Evolutionary conservation across 257 asterid genomes (phyloP).

Genomic region (Craterostigma plantagineum): DNA sequence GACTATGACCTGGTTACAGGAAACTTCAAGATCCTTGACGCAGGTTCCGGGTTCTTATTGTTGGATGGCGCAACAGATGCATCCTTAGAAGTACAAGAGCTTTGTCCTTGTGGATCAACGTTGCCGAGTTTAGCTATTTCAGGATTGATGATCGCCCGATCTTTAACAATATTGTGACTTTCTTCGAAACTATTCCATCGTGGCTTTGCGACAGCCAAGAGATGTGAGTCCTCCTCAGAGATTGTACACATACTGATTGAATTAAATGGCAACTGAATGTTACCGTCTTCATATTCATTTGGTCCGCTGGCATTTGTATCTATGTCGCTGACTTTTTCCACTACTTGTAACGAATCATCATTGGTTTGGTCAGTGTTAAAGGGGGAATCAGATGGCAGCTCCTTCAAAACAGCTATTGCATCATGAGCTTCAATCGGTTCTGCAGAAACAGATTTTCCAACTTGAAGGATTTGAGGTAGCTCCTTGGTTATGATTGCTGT

Average conservation of each 20-base stretch:
- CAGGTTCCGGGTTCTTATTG: constrained; percentile 16
- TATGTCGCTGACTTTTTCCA: constrained; percentile 16
- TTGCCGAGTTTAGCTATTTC: constrained; percentile 11
- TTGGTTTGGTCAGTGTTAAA: constrained; percentile 17
- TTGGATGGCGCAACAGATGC: constrained; percentile 9
- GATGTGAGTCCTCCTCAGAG: constrained; percentile 4
- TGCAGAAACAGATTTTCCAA: constrained; percentile 18
- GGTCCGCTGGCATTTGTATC: constrained; percentile 12
- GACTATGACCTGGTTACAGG: constrained; percentile 23
- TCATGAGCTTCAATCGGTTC: constrained; percentile 20
- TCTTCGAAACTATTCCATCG: too few relatives aligned
- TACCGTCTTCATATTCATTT: constrained; percentile 1
- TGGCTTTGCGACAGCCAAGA: too few relatives aligned
- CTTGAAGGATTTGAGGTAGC: constrained; percentile 17
- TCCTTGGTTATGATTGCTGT: constrained; percentile 16
- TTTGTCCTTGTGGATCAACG: constrained; percentile 11
- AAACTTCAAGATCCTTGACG: constrained; percentile 12
- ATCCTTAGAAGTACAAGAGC: constrained; percentile 5
- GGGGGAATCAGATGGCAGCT: constrained; percentile 13
- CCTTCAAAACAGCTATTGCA: constrained; percentile 11
- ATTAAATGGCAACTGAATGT: too few relatives aligned
- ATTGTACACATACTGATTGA: too few relatives aligned
- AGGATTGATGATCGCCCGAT: too few relatives aligned
- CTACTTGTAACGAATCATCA: constrained; percentile 17
- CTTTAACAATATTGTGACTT: too few relatives aligned